Evolutionary conservation across 305 asterid genomes (phyloP).

Genomic region (Plantago lanceolata): DNA sequence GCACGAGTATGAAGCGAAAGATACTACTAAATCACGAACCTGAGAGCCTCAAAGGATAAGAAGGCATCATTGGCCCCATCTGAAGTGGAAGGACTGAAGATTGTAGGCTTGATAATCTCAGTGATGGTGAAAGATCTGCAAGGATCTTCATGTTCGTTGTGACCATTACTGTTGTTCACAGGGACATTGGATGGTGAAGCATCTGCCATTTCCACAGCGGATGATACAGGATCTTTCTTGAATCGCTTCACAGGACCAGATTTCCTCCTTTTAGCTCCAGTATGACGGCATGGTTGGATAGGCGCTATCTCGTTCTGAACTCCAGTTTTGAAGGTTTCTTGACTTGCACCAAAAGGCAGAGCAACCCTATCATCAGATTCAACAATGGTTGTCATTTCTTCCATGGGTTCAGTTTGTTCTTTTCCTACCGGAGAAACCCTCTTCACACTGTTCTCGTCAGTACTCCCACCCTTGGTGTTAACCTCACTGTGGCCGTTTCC

Average conservation of each 20-base stretch:
- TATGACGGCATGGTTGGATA: conserved; percentile 50
- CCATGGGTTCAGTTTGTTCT: conserved; percentile 45
- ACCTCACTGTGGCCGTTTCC: conserved; percentile 30
- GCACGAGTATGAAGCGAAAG: conserved; percentile 19
- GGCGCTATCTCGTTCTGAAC: conserved; percentile 34
- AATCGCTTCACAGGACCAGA: conserved; percentile 84
- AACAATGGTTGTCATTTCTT: conserved; percentile 25
- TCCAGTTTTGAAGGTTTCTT: conserved; percentile 34
- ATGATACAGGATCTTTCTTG: conserved; percentile 42
- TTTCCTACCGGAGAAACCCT: conserved; percentile 30
- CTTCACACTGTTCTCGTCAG: conserved; percentile 35
- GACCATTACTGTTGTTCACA: conserved; percentile 30
- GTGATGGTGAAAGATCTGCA: conserved; percentile 49
- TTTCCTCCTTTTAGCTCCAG: conserved; percentile 80
- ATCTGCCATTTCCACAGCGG: conserved; percentile 30
- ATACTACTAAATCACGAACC: conserved; percentile 44
- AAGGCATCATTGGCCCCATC: conserved; percentile 57
- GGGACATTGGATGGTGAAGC: conserved; percentile 30
- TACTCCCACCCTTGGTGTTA: conserved; percentile 27
- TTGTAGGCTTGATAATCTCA: conserved; percentile 65
- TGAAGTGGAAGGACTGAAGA: conserved; percentile 47
- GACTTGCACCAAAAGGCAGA: conserved; percentile 33
- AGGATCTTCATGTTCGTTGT: conserved; percentile 40
- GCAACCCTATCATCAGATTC: conserved; percentile 28
- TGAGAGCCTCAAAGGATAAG: conserved; percentile 71